Base-by-base conservation (phyloP, 495 filamentous ascomycete genomes). In the Hypoxylon crocopeplum region DNA sequence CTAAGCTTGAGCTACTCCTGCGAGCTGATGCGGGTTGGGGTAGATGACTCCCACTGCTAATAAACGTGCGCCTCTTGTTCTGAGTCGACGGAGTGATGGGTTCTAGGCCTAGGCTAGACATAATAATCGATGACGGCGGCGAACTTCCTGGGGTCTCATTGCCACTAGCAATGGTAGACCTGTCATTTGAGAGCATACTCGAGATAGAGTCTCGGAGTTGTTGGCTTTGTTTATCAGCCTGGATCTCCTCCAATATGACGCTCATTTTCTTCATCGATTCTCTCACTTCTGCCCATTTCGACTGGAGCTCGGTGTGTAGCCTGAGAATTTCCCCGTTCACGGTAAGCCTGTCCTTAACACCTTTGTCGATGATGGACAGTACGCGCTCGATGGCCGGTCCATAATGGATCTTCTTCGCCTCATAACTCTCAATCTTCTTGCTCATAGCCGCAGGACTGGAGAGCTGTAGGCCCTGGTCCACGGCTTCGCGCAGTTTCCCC, bases 371-470 rank as follows among this genome's bases (percentile, higher is more conserved):
- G 69, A 98, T 94, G 15, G 84, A 82, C 34, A 97, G 75, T 10
- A 97, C 90, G 38, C 91, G 85, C 68, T 93, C 91, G 63, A 98
- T 96, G 2, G 94, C 91, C n/a, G 91, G 90, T 5, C 92, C 87
- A 68, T 97, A 98, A 70, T 98, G 93, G 58, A 85, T 84, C 71
- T 92, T 96, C 78, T 97, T 98, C 19, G 90, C 90, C 73, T 97
- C 92, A 73, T 96, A 98, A 53, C 81, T 95, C 73, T 97, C 92
- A 17, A 96, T 86, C 69, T 88, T 92, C 73, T 91, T 93, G 47
- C 81, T 80, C 65, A 92, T 79, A 0, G 77, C 73, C 0, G 84
- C 75, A 16, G 82, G 82, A 56, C 89, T 89, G 21, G 85, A 87
- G 16, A 90, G 69, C 38, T 92, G 87, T 55, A 85, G 80, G 16